phyloP scores from a whole-genome alignment of 257 asterid genomes.

The Ehretia macrophylla region DNA sequence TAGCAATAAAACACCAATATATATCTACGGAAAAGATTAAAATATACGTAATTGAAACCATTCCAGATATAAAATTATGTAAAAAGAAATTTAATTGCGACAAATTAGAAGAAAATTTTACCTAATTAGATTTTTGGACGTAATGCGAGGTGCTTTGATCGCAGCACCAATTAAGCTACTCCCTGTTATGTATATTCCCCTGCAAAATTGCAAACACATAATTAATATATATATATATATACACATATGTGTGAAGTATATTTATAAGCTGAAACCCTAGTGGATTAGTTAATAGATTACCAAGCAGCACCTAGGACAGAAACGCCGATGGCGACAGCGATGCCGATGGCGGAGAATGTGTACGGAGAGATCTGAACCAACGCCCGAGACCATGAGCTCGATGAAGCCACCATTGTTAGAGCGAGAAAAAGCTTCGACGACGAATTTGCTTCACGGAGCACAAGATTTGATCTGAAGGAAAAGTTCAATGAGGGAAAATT shows the following conservation, averaged over 20 bases:
- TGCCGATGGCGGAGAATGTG: constrained; percentile 91
- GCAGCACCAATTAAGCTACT: constrained; percentile 58
- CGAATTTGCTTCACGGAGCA: too few species aligned
- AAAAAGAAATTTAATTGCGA: background rate
- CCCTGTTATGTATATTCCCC: constrained; percentile 54
- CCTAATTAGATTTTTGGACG: constrained; percentile 51
- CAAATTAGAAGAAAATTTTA: constrained; percentile 1
- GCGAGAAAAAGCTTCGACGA: background rate
- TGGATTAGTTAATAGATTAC: constrained; percentile 22
- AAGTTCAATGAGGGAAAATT: too few species aligned
- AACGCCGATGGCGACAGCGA: constrained; percentile 89
- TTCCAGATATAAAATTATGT: constrained; percentile 3
- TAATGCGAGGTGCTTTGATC: constrained; percentile 51
- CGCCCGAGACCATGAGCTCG: constrained; percentile 90
- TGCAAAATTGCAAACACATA: background rate
- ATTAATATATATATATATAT: too few species aligned
- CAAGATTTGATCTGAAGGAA: too few species aligned
- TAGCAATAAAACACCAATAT: too few species aligned
- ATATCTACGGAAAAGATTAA: too few species aligned
- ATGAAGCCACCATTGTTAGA: constrained; percentile 46
- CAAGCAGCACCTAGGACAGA: constrained; percentile 99
- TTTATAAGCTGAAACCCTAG: constrained; percentile 5
- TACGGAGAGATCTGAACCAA: constrained; percentile 88
- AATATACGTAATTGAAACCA: background rate
- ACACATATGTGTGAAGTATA: background rate